These are phyloP conservation scores for Pyrenophora teres DNA, from an alignment of 2,329 filamentous ascomycete species.

Conservation along the genomic window DNA sequence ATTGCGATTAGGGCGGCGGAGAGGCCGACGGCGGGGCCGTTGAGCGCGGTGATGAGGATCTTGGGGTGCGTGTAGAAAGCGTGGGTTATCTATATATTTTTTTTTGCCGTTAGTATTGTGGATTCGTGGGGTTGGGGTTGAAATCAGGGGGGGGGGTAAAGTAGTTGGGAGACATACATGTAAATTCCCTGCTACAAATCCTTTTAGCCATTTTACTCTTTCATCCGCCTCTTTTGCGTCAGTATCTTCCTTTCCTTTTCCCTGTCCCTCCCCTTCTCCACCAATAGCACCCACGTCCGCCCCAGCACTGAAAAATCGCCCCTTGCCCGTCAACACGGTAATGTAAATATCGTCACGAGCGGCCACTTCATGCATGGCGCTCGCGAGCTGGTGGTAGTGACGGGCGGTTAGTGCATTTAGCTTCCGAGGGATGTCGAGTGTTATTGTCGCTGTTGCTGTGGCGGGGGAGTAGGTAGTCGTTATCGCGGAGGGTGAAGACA, in stretches of 20 bases:
- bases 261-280: too few relatives aligned
- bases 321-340: conserved; percentile 82
- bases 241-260: too few relatives aligned
- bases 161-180: too few relatives aligned
- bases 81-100: conserved; percentile 81
- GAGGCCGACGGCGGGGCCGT: conserved; percentile 88
- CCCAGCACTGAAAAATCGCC: conserved; percentile 86
- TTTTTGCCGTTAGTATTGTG: too few relatives aligned
- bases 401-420: conserved; percentile 78
- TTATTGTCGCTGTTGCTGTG: conserved; percentile 79
- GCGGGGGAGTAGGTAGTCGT: conserved; percentile 61
- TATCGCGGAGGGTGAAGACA: conserved; percentile 50
- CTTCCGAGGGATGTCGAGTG: conserved; percentile 82
- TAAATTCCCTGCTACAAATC: too few relatives aligned
- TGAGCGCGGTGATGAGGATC: conserved; percentile 87
- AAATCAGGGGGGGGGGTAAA: too few relatives aligned
- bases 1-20: conserved; percentile 81
- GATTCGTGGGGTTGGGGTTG: too few relatives aligned
- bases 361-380: conserved; percentile 76
- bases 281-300: conserved; percentile 71
- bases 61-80: conserved; percentile 94
- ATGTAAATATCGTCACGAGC: conserved; percentile 78
- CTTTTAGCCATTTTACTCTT: too few relatives aligned
- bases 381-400: conserved; percentile 78
- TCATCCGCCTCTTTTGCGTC: too few relatives aligned